Base-by-base conservation (phyloP, 2,329 filamentous ascomycete genomes). In the Metarhizium sp. region DNA sequence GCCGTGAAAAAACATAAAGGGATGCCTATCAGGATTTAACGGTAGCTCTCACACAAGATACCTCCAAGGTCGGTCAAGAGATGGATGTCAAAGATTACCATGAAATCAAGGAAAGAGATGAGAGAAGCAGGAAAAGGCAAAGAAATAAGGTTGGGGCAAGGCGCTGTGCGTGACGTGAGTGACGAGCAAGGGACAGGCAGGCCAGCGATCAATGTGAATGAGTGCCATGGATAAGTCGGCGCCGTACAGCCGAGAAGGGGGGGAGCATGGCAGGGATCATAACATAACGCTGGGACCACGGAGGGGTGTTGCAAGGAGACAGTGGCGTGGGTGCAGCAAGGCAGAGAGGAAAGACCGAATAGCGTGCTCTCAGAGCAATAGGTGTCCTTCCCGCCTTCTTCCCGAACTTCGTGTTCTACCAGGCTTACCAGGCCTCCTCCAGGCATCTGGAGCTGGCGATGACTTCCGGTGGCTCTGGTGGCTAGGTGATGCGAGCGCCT, bases 211-310 rank as follows among this genome's bases (percentile, higher is more conserved):
- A 48, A 48, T 32, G 43, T 46, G 62, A 58, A 59, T 61, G 61
- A 58, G 42, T 51, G 38, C 50, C 48, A 60, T 67, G 66, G 66
- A 66, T 66, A 66, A 64, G 61, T 67, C 65, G 67, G 67, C 67
- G 66, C 65, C 65, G 64, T 60, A 63, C 61, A 65, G 66, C 63
- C 65, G 65, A 62, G 60, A 60, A 61, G 64, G 66, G 65, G 62
- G 66, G 61, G 55, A 56, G 60, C 49, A 36, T 47, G 50, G 38
- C 34, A 46, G 43, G 55, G 55, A 36, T 53, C 29, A 16, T 7
- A 4, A 30, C 20, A 20, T 20, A 20, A 45, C 18, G 34, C 34
- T 43, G 51, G 8, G 20, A 18, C 51, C 5, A 32, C 38, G 40
- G 34, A 34, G 25, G 51, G 48, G 55, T 46, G 51, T n/a, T n/a